Conservation (phyloP, 2,329 filamentous ascomycete genomes). For the Penicillium sp. region DNA sequence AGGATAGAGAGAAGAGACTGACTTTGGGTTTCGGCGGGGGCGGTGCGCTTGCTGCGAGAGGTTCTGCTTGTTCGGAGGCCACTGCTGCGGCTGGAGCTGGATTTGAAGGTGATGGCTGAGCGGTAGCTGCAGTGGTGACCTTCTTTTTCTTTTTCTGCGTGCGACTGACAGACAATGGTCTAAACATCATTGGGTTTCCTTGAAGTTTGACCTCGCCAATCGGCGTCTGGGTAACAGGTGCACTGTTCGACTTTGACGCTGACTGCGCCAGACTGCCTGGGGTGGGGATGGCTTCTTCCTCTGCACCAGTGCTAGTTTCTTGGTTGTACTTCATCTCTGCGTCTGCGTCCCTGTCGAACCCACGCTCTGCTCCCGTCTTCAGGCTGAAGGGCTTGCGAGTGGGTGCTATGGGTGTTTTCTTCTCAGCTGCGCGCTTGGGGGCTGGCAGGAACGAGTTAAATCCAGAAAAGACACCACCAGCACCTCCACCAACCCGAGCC, state of each 20-base stretch:
- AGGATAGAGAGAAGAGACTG: constrained; percentile 48
- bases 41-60: constrained; percentile 24
- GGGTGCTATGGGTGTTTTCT: constrained; percentile 41
- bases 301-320: constrained; percentile 39
- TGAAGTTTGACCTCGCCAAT: constrained; percentile 55
- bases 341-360: constrained; percentile 70
- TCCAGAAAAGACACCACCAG: constrained; percentile 71
- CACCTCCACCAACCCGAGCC: constrained; percentile 63
- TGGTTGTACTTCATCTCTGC: constrained; percentile 38
- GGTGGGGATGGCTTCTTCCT: constrained; percentile 34
- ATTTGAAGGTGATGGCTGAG: constrained; percentile 21
- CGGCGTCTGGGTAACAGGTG: constrained; percentile 16
- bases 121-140: constrained; percentile 35
- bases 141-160: constrained; percentile 76
- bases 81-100: constrained; percentile 4
- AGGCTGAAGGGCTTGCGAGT: constrained; percentile 68
- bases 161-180: constrained; percentile 80
- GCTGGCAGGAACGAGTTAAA: constrained; percentile 88
- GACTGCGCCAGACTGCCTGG: constrained; percentile 26
- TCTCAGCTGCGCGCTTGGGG: constrained; percentile 64
- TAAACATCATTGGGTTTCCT: constrained; percentile 85
- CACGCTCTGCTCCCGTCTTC: constrained; percentile 82
- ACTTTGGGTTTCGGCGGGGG: constrained; percentile 46
- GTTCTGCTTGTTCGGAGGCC: constrained; percentile 13
- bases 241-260: constrained; percentile 9